These are phyloP conservation scores for Phytopythium sindhum DNA, from an alignment of 352 stramenopile genomes.

Conservation along the genomic window DNA sequence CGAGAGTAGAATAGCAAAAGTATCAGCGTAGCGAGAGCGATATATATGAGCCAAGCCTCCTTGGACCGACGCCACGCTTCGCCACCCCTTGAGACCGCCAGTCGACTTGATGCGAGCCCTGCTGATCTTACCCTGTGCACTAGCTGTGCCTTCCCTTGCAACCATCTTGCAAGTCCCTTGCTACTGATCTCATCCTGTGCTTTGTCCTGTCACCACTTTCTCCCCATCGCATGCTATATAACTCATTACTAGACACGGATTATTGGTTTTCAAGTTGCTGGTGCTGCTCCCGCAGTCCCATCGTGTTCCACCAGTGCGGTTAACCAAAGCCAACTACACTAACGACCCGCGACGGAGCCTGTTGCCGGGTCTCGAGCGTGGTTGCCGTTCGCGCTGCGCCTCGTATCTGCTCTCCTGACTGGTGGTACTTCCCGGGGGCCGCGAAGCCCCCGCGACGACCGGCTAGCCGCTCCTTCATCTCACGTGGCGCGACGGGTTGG, in stretches of 20 bases:
- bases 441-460: background rate
- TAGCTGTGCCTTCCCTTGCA: no score
- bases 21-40: background rate
- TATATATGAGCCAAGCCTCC: background rate
- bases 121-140: no score
- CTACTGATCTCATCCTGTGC: no score
- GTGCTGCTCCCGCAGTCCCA: slow-evolving; percentile 1
- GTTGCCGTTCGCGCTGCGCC: background rate
- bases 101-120: no score
- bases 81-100: no score
- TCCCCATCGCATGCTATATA: no score
- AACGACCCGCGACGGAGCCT: background rate
- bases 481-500: background rate
- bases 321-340: background rate
- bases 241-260: background rate
- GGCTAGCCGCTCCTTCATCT: background rate
- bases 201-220: no score
- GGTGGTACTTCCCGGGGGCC: background rate
- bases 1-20: background rate
- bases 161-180: no score
- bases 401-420: background rate
- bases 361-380: background rate
- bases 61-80: background rate
- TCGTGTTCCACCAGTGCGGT: slow-evolving; percentile 1
- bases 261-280: background rate